phyloP scores from a whole-genome alignment of 1,284 basidiomycete genomes.

The Acaromyces ingoldii region DNA sequence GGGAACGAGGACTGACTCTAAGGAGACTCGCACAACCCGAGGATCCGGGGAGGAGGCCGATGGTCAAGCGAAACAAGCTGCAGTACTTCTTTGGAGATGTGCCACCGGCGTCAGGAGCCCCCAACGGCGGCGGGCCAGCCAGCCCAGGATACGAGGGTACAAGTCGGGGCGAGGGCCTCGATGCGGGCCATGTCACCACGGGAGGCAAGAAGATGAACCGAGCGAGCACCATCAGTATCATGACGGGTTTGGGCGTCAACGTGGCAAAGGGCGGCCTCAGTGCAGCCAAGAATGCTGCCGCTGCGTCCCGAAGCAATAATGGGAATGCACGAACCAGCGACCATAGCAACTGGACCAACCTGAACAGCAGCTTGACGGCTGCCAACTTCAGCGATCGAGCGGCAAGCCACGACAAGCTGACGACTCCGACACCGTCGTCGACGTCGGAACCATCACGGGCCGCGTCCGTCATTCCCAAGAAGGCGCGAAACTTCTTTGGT shows the following conservation, averaged over 20 bases:
- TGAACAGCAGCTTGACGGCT: constrained; percentile 2
- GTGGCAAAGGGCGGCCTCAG: background rate
- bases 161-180: constrained; percentile 33
- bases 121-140: constrained; percentile 20
- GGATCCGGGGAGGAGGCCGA: constrained; percentile 6
- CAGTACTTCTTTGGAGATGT: constrained; percentile 63
- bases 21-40: constrained; percentile 16
- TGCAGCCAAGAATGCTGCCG: background rate
- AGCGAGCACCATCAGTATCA: constrained; percentile 86
- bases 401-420: no score
- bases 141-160: constrained; percentile 43
- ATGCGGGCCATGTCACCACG: constrained; percentile 27
- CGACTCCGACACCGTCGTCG: background rate
- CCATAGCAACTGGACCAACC: constrained; percentile 9
- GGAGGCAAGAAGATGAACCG: constrained; percentile 70
- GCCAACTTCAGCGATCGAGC: background rate
- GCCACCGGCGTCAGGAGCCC: constrained; percentile 27
- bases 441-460: constrained; percentile 10
- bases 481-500: constrained; percentile 92
- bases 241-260: constrained; percentile 69
- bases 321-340: background rate
- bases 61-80: constrained; percentile 52
- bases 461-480: constrained; percentile 45
- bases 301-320: background rate
- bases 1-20: constrained; percentile 76